Evolutionary conservation across 2,329 filamentous ascomycete genomes (phyloP).

Genomic region (Verticillium klebahnii): DNA sequence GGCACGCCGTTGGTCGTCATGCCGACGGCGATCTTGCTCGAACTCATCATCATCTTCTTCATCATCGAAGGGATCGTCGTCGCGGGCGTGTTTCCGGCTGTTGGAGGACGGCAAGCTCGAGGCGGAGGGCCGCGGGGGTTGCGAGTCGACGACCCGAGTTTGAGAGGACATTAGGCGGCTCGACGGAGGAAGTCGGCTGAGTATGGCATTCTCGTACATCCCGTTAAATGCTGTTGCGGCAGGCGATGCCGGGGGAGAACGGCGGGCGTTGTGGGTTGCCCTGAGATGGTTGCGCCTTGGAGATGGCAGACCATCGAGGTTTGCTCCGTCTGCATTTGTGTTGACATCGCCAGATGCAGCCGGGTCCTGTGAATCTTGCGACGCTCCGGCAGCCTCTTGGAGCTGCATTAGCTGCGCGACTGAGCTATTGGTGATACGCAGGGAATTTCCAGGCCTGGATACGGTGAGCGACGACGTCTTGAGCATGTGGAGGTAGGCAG

Average conservation of each 20-base stretch:
- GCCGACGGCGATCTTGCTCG: slow-evolving; percentile 13
- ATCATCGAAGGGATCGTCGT: slow-evolving; percentile 11
- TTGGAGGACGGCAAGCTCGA: slow-evolving; percentile 5
- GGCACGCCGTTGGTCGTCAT: slow-evolving; percentile 16
- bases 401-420: not conserved
- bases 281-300: not conserved
- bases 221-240: not conserved
- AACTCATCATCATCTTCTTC: slow-evolving; percentile 14
- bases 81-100: slow-evolving; percentile 6
- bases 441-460: not conserved
- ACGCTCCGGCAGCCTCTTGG: not conserved
- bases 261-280: not conserved
- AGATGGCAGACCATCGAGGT: not conserved
- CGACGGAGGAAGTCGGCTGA: not conserved
- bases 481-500: not conserved
- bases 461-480: not conserved
- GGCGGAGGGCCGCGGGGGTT: not conserved
- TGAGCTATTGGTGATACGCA: not conserved
- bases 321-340: no score
- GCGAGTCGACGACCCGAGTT: not conserved
- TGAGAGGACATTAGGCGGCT: not conserved
- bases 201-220: not conserved
- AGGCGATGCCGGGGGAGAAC: not conserved
- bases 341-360: not conserved
- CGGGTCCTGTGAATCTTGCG: not conserved